Conservation (phyloP, 192 early-diverging fungal genomes). For the Rhizoclosmatium sp. region DNA sequence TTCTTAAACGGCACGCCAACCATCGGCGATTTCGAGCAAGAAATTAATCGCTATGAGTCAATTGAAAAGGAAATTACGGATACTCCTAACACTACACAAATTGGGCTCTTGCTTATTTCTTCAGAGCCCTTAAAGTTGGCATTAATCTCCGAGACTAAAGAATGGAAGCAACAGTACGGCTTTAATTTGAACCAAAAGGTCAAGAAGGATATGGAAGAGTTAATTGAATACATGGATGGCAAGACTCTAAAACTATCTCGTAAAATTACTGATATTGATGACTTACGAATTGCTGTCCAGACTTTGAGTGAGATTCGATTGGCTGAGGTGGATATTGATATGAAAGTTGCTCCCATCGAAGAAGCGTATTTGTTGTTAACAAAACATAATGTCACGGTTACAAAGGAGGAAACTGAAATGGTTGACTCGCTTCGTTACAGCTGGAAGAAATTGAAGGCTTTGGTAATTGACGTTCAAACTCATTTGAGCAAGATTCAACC, state of each 20-base stretch:
- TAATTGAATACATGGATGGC: constrained; percentile 74
- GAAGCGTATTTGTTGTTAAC: constrained; percentile 68
- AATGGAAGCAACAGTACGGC: constrained; percentile 75
- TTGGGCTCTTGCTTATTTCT: constrained; percentile 66
- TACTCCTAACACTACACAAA: constrained; percentile 64
- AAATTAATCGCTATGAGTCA: constrained; percentile 68
- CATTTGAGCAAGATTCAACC: constrained; percentile 71
- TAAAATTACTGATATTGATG: constrained; percentile 72
- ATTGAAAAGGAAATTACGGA: constrained; percentile 69
- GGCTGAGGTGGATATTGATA: constrained; percentile 72
- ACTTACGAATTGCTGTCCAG: constrained; percentile 66
- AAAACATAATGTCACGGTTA: constrained; percentile 67
- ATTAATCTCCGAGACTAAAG: constrained; percentile 67
- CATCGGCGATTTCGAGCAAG: constrained; percentile 68
- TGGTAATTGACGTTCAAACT: constrained; percentile 69
- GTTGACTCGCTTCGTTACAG: constrained; percentile 72
- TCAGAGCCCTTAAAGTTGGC: constrained; percentile 72
- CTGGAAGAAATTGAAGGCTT: constrained; percentile 71
- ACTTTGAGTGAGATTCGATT: constrained; percentile 69
- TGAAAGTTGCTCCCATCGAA: constrained; percentile 72
- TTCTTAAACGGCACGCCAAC: constrained; percentile 65
- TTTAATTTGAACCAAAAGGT: constrained; percentile 70
- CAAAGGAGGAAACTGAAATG: constrained; percentile 74
- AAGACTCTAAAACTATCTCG: constrained; percentile 64
- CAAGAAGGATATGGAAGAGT: constrained; percentile 70